These are phyloP conservation scores for Delphinella strobiligena DNA, from an alignment of 2,329 filamentous ascomycete species.

Conservation along the genomic window DNA sequence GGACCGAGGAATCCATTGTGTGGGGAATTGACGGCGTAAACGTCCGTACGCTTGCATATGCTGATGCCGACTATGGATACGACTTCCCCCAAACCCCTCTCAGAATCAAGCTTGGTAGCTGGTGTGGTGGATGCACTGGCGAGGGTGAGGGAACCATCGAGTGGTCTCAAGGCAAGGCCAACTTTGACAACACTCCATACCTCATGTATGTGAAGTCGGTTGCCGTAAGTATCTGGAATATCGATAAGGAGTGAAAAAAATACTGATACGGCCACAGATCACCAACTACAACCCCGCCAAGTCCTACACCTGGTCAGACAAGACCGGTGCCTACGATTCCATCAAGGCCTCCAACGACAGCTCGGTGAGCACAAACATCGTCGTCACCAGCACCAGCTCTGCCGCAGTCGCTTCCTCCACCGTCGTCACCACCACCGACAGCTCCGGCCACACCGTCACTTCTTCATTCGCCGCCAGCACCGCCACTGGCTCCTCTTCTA, in stretches of 20 bases:
- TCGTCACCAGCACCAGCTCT: neutral
- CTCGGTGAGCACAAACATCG: neutral
- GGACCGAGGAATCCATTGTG: conserved; percentile 54
- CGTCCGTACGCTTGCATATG: conserved; percentile 48
- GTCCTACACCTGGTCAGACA: conserved; percentile 28
- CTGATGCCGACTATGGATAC: conserved; percentile 34
- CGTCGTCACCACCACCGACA: conserved; percentile 1
- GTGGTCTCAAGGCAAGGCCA: conserved; percentile 25
- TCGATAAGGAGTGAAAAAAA: neutral
- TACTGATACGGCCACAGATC: conserved; percentile 12
- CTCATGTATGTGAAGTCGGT: conserved; percentile 23
- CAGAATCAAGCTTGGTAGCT: conserved; percentile 58
- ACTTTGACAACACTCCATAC: conserved; percentile 23
- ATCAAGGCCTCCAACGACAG: conserved; percentile 27
- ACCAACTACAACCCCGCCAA: conserved; percentile 23
- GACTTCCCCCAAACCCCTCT: conserved; percentile 73
- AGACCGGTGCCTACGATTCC: conserved; percentile 27
- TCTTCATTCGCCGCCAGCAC: conserved; percentile 24
- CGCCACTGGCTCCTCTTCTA: conserved; percentile 21
- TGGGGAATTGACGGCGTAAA: conserved; percentile 58
- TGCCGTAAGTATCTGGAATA: conserved; percentile 17
- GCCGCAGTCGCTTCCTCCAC: conserved; percentile 1
- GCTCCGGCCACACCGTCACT: neutral
- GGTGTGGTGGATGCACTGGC: conserved; percentile 63
- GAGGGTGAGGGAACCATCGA: conserved; percentile 20